Percentiles rank a stretch among this genome's conserved stretches.
These are phyloP conservation scores for Iberis pinnata DNA, from an alignment of 345 rosid genomes.

Conservation along the genomic window DNA sequence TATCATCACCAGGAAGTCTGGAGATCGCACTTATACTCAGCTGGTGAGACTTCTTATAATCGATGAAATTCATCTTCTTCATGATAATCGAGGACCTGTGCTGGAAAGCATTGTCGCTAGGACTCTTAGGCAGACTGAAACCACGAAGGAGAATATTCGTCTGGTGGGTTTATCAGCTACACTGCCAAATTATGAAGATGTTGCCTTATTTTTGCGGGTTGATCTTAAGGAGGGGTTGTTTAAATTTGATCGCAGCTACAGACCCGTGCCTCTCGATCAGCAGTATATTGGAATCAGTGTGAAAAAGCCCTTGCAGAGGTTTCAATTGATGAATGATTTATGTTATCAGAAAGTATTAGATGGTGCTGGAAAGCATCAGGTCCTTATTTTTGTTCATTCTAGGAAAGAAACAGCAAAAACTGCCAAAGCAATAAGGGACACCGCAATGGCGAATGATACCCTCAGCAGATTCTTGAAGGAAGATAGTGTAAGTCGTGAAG, in stretches of 20 bases:
- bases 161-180: slow-evolving; percentile 95
- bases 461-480: slow-evolving; percentile 75
- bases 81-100: slow-evolving; percentile 96
- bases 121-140: slow-evolving; percentile 91
- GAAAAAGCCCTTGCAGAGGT: slow-evolving; percentile 89
- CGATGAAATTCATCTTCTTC: slow-evolving; percentile 97
- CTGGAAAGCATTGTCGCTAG: slow-evolving; percentile 98
- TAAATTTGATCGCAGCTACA: slow-evolving; percentile 89
- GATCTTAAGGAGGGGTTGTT: slow-evolving; percentile 62
- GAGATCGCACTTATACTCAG: slow-evolving; percentile 94
- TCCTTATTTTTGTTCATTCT: slow-evolving; percentile 94
- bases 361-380: slow-evolving; percentile 92
- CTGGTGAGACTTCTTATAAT: slow-evolving; percentile 83
- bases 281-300: slow-evolving; percentile 90
- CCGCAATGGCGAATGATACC: slow-evolving; percentile 86
- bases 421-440: slow-evolving; percentile 67
- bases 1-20: slow-evolving; percentile 93
- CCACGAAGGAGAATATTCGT: slow-evolving; percentile 81
- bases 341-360: slow-evolving; percentile 88
- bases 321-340: slow-evolving; percentile 92
- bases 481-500: slow-evolving; percentile 76
- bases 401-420: slow-evolving; percentile 94
- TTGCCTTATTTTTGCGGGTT: slow-evolving; percentile 81
- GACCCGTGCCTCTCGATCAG: slow-evolving; percentile 88
- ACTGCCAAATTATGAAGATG: slow-evolving; percentile 89